Base-by-base conservation (phyloP, 108 stramenopile species). In the Stephanodiscus minutulus region DNA sequence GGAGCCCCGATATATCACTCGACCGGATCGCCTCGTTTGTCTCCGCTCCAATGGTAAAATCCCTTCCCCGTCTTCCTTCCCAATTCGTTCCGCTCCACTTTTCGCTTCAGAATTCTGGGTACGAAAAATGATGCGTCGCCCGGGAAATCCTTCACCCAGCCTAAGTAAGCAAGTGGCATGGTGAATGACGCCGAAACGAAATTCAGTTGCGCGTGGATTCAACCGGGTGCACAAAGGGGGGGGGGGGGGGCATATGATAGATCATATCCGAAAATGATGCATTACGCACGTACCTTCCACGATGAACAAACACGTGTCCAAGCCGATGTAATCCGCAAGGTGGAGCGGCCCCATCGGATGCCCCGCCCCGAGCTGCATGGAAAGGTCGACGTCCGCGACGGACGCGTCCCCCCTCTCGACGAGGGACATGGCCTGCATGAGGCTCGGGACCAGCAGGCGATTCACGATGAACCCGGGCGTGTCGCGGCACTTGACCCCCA, bases 381-480 rank as follows among this genome's bases (percentile, higher is more conserved):
- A 88, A 25, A 93, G 67, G 76, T 99, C 99, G 72, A 99, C 94
- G 75, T 98, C 99, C 29, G 87, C 74, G 17, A 88, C 85, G 10
- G 90, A 79, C 0, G 97, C 99, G 73, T 97, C 98, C 13, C 91
- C 83, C 3, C 99, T 86, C 61, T 99, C 99, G 21, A 97, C 73
- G 93, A 99, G 90, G 15, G 92, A 73, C 70, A 98, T 88, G 18
- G 97, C 96, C 63, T 96, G 94, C 74, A 95, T 86, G 47, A 98
- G 49, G 71, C 68, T 87, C 13, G 98, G 98, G 4, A 98, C 93
- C 27, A 98, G 70, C 7, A 97, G 86, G 22, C 99, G 88, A 93
- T 99, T 99, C 49, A 99, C 99, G 65, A 99, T 98, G 73, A 99
- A 99, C 24, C 99, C 99, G 0, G 98, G 97, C 20, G 97, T 98